A percentile compares a stretch with the other conserved stretches of the same genome.
Evolutionary conservation across 108 stramenopile genomes (phyloP).

Genomic region (Fragilaria radians): DNA sequence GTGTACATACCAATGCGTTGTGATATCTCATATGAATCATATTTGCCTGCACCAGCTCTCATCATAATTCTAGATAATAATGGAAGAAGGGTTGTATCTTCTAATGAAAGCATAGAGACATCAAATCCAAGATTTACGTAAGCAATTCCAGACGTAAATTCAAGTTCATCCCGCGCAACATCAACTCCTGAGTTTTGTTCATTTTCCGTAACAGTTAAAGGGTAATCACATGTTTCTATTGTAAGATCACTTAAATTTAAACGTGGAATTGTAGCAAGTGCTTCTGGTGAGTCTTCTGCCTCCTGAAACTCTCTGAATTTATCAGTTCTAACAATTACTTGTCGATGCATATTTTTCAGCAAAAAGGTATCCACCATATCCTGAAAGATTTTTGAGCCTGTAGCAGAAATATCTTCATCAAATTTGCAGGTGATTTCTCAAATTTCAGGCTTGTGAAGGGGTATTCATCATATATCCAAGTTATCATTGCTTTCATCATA

Average conservation of each 20-base stretch:
- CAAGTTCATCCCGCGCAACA: conserved; percentile 79
- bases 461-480: conserved; percentile 91
- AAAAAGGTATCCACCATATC: conserved; percentile 74
- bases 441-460: conserved; percentile 89
- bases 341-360: conserved; percentile 83
- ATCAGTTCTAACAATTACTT: conserved; percentile 75
- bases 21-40: conserved; percentile 74
- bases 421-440: conserved; percentile 79
- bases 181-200: conserved; percentile 70
- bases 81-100: conserved; percentile 85
- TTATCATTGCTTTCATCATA: conserved; percentile 91
- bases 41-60: conserved; percentile 88
- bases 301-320: conserved; percentile 85
- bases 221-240: conserved; percentile 79
- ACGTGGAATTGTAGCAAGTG: conserved; percentile 85
- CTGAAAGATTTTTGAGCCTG: conserved; percentile 80
- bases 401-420: conserved; percentile 79
- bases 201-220: conserved; percentile 77
- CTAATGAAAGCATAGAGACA: conserved; percentile 64
- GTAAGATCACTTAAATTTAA: conserved; percentile 85
- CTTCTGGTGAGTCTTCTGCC: conserved; percentile 89
- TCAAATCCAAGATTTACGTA: conserved; percentile 84
- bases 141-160: conserved; percentile 89
- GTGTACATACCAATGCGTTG: conserved; percentile 82
- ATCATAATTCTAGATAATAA: conserved; percentile 83